Evolutionary conservation across 1,284 basidiomycete species (phyloP).

Genomic region (Puccinia polysora): DNA sequence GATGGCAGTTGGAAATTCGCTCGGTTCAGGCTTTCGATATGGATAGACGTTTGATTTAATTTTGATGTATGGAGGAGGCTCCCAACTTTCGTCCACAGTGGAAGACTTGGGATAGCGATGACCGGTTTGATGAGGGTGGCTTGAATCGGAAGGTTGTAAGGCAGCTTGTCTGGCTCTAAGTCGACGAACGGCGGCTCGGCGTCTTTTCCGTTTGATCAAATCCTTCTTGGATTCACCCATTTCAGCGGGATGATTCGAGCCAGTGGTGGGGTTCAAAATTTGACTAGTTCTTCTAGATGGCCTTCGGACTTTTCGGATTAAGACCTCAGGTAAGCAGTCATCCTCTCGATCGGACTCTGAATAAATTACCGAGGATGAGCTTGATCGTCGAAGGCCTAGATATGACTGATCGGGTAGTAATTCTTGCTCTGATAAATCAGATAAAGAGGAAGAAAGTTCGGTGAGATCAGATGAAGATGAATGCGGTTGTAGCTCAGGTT

Average conservation of each 20-base stretch:
- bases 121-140: neutral
- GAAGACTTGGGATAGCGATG: neutral
- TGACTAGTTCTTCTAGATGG: too few relatives aligned
- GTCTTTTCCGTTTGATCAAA: constrained; percentile 18
- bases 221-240: constrained; percentile 22
- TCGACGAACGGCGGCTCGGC: constrained; percentile 1
- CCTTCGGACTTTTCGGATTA: constrained; percentile 17
- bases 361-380: constrained; percentile 15
- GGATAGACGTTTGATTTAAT: constrained; percentile 42
- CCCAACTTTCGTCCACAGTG: constrained; percentile 10
- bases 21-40: constrained; percentile 22
- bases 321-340: constrained; percentile 34
- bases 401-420: neutral
- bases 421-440: constrained; percentile 23
- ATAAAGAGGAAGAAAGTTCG: constrained; percentile 29
- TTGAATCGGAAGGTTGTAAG: neutral
- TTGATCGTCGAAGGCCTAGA: neutral
- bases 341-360: constrained; percentile 35
- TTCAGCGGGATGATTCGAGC: neutral
- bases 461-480: constrained; percentile 35
- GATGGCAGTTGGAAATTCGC: constrained; percentile 34
- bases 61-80: constrained; percentile 33
- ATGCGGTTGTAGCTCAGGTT: too few relatives aligned
- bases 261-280: too few relatives aligned
- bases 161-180: neutral